Percentiles rank a stretch among this genome's conserved stretches.
Evolutionary conservation across 1,139 yeast genomes (phyloP).

Genomic region (Lodderomyces theae): DNA sequence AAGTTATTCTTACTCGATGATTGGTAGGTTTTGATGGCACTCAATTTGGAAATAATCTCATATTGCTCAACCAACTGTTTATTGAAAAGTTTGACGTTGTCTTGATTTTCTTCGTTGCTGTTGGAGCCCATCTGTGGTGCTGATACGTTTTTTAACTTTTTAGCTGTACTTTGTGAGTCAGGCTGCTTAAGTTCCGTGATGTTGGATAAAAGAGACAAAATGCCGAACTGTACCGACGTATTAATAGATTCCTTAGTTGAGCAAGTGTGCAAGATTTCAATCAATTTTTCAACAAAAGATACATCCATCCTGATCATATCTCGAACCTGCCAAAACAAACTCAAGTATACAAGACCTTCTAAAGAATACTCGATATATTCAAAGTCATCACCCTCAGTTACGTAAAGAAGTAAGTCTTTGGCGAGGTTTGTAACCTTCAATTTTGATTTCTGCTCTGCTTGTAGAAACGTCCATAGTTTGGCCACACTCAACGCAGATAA

Average conservation of each 20-base stretch:
- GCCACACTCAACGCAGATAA: constrained; percentile 35
- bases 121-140: constrained; percentile 23
- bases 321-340: constrained; percentile 34
- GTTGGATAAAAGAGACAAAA: constrained; percentile 36
- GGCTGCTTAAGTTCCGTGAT: constrained; percentile 30
- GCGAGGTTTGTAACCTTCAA: constrained; percentile 14
- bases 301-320: constrained; percentile 32
- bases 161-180: constrained; percentile 16
- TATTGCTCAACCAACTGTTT: constrained; percentile 25
- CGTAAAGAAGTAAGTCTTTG: constrained; percentile 18
- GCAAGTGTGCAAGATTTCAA: constrained; percentile 13
- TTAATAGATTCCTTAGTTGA: constrained; percentile 5
- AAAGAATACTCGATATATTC: constrained; percentile 23
- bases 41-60: constrained; percentile 25
- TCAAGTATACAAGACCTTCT: constrained; percentile 49
- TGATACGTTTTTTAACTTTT: constrained; percentile 36
- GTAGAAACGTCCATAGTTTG: constrained; percentile 46
- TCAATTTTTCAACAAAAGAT: constrained; percentile 23
- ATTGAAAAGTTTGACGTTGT: constrained; percentile 32
- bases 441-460: constrained; percentile 18
- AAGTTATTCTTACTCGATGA: constrained; percentile 13
- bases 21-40: constrained; percentile 24
- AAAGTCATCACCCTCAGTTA: constrained; percentile 12
- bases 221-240: constrained; percentile 31
- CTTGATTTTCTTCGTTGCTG: constrained; percentile 22